These are phyloP conservation scores for Hypoxylon sp. DNA, from an alignment of 2,329 filamentous ascomycete species.

Conservation along the genomic window DNA sequence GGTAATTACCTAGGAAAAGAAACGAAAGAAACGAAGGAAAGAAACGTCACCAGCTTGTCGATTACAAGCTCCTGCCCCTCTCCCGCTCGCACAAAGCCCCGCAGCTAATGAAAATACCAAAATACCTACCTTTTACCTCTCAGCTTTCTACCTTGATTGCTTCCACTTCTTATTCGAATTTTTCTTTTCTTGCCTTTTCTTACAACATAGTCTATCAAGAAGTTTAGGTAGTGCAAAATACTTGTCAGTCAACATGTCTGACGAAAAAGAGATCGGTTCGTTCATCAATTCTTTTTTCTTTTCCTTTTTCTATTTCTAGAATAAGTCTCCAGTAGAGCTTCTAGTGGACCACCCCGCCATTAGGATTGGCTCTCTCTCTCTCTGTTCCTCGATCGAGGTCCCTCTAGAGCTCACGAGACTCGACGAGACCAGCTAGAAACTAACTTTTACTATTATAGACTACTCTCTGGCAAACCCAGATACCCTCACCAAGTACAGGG, in stretches of 20 bases:
- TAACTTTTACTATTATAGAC: constrained; percentile 61
- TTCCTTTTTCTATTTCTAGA: constrained; percentile 16
- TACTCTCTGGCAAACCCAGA: constrained; percentile 91
- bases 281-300: constrained; percentile 21
- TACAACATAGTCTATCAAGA: too few species aligned
- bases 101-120: constrained; percentile 36
- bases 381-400: constrained; percentile 19
- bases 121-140: constrained; percentile 23
- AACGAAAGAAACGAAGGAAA: constrained; percentile 21
- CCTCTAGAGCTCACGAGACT: constrained; percentile 24
- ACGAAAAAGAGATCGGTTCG: constrained; percentile 42
- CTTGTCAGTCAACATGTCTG: constrained; percentile 35
- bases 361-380: too few species aligned
- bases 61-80: constrained; percentile 34
- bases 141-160: constrained; percentile 3
- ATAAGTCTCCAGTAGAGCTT: constrained; percentile 17
- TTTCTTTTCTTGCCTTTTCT: too few species aligned
- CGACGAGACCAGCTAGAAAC: constrained; percentile 21
- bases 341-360: constrained; percentile 37
- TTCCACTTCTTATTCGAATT: constrained; percentile 26
- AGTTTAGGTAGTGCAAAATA: constrained; percentile 7
- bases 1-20: too few species aligned
- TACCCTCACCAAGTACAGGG: constrained; percentile 99
- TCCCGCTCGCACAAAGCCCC: constrained; percentile 37
- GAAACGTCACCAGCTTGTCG: constrained; percentile 33